These are phyloP conservation scores for Heritiera littoralis DNA, from an alignment of 345 rosid species.

Conservation along the genomic window DNA sequence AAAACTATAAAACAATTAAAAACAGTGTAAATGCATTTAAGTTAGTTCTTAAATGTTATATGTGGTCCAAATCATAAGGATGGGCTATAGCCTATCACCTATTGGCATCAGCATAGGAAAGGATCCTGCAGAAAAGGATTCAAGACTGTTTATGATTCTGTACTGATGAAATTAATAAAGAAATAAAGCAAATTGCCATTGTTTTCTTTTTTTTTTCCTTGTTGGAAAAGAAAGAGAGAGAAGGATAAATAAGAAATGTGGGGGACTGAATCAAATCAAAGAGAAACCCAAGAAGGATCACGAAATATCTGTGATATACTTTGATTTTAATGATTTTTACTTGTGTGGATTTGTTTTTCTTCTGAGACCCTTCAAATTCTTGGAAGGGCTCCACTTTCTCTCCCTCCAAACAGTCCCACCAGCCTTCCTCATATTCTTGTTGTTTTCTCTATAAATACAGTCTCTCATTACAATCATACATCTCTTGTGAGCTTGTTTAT, in stretches of 20 bases:
- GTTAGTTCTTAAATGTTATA: neutral
- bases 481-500: constrained; percentile 38
- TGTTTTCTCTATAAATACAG: constrained; percentile 34
- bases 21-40: neutral
- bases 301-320: constrained; percentile 64
- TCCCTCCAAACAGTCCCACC: constrained; percentile 15
- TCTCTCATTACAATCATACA: constrained; percentile 30
- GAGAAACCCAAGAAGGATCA: constrained; percentile 49
- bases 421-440: constrained; percentile 28
- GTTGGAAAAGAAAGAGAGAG: neutral
- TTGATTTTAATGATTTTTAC: constrained; percentile 29
- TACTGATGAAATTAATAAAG: neutral
- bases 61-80: constrained; percentile 5
- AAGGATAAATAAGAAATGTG: neutral
- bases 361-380: neutral
- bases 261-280: constrained; percentile 46
- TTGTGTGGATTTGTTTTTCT: constrained; percentile 14
- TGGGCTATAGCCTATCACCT: no score
- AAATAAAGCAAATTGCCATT: neutral
- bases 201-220: neutral
- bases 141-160: neutral
- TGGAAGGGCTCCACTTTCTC: neutral
- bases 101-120: neutral
- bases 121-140: constrained; percentile 12
- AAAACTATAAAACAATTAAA: neutral